Base-by-base conservation (phyloP, 495 filamentous ascomycete species). In the Penicillium argentinense region DNA sequence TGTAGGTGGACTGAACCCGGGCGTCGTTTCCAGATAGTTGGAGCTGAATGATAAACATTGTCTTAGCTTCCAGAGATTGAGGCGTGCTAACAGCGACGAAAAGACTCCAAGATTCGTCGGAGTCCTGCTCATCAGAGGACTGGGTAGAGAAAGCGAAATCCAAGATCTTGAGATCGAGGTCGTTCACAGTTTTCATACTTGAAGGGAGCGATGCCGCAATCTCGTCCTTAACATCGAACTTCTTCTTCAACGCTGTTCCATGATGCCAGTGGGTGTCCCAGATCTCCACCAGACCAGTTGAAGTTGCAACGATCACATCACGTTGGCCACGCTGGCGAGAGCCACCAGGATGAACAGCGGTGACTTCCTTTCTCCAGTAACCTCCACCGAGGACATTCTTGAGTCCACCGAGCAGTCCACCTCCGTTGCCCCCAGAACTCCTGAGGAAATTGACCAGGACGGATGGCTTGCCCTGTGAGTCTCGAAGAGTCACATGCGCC, bases 211-310 rank as follows among this genome's bases (percentile, higher is more conserved):
- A 53, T 0, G 51, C 43, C 30, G 39, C 30, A 23, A 82, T 49
- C n/a, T 74, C 59, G 4, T 62, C 47, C 47, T 72, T 72, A 8
- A 72, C 56, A 55, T 83, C 75, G 17, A 73, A 65, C 38, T 82
- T 76, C 38, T 64, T 69, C 49, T 74, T 77, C 28, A 82, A 61
- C 3, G 71, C 67, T 44, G 80, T 77, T 14, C 78, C 86, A 21
- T 91, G 91, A 26, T 87, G 85, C 64, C 91, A 86, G 57, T 89
- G 88, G 4, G 95, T 75, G 59, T 88, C 85, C 93, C 93, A 98
- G 9, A 84, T 77, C 46, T 93, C 84, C 11, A 98, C 64, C 22
- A 81, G 68, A 16, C 89, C 91, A 30, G 81, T 80, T 4, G 81
- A 75, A 9, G 89, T 91, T 22, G 81, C 83, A 47, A 90, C 80